A percentile compares a stretch with the other conserved stretches of the same genome.
Evolutionary conservation across 371 early-diverging fungal genomes (phyloP).

Genomic region (Mortierella sp.): DNA sequence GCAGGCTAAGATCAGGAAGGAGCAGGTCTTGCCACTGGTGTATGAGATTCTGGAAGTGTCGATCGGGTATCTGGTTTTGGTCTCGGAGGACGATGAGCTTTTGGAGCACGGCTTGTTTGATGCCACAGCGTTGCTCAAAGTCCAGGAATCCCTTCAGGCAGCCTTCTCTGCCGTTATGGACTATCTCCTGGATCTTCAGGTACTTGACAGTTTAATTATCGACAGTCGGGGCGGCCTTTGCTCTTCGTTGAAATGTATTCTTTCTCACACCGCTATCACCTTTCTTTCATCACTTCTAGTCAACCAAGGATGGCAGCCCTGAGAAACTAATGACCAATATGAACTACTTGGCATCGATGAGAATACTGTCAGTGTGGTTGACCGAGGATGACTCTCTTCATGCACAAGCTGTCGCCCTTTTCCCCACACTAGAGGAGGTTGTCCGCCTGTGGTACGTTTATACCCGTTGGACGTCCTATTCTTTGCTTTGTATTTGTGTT

Average conservation of each 20-base stretch:
- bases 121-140: constrained; percentile 42
- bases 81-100: constrained; percentile 31
- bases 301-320: constrained; percentile 17
- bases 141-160: constrained; percentile 45
- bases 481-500: no score
- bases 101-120: constrained; percentile 39
- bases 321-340: constrained; percentile 31
- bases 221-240: not conserved
- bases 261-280: not conserved
- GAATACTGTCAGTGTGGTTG: constrained; percentile 44
- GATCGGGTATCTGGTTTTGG: constrained; percentile 40
- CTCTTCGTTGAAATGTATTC: not conserved
- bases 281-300: constrained; percentile 7
- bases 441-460: constrained; percentile 32
- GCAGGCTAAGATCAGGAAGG: constrained; percentile 32
- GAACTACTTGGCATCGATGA: constrained; percentile 43
- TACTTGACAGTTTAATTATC: not conserved
- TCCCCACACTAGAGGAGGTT: constrained; percentile 33
- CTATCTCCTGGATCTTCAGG: constrained; percentile 51
- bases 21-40: constrained; percentile 43
- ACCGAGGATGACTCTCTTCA: constrained; percentile 52
- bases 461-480: no score
- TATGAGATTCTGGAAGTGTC: constrained; percentile 49
- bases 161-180: constrained; percentile 45
- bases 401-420: constrained; percentile 30